A percentile compares a stretch with the other conserved stretches of the same genome.
These are phyloP conservation scores for Coniochaeta sp. DNA, from an alignment of 2,329 filamentous ascomycete species.

Conservation along the genomic window DNA sequence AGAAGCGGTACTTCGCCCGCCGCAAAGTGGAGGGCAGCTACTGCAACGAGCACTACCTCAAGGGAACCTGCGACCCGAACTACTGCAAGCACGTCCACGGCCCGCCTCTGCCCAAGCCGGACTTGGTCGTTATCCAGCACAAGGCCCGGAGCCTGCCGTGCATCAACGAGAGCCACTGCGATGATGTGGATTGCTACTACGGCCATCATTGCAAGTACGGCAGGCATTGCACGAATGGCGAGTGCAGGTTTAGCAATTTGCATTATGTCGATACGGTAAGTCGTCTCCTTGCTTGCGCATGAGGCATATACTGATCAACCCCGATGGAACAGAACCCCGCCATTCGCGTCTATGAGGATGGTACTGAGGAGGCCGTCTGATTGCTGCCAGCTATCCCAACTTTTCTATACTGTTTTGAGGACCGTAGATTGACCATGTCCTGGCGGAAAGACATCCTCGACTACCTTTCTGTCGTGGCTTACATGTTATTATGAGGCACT, in stretches of 20 bases:
- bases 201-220: slow-evolving; percentile 17
- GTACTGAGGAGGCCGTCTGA: not conserved
- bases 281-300: no score
- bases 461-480: no score
- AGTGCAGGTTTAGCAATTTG: slow-evolving; percentile 14
- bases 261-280: slow-evolving; percentile 18
- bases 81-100: slow-evolving; percentile 13
- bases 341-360: not conserved
- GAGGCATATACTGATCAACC: no score
- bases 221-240: slow-evolving; percentile 10
- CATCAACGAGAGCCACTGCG: slow-evolving; percentile 8
- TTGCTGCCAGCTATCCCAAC: not conserved
- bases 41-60: slow-evolving; percentile 18
- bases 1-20: slow-evolving; percentile 10
- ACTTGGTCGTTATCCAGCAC: slow-evolving; percentile 11
- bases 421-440: no score
- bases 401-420: no score
- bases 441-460: no score
- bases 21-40: slow-evolving; percentile 4
- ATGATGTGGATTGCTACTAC: slow-evolving; percentile 11
- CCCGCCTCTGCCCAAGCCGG: slow-evolving; percentile 9
- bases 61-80: slow-evolving; percentile 11
- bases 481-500: no score
- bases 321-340: not conserved
- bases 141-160: slow-evolving; percentile 14